A percentile compares a stretch with the other conserved stretches of the same genome.
These are phyloP conservation scores for Tylopilus felleus DNA, from an alignment of 768 basidiomycete species.

Conservation along the genomic window DNA sequence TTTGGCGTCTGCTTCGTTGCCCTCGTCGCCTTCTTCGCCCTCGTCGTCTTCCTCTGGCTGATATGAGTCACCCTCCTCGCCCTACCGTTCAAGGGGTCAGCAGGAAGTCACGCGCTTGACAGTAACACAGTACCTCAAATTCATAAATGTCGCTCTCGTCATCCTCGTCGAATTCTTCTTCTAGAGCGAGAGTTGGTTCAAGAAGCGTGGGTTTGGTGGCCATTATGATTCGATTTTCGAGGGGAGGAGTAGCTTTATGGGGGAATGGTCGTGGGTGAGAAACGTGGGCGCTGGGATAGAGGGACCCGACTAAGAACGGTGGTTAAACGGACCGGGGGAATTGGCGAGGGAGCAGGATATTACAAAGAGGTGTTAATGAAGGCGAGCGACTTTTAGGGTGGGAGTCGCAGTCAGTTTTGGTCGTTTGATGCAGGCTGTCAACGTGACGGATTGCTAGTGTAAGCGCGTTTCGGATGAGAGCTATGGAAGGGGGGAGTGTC, in stretches of 20 bases:
- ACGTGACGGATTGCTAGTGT: constrained; percentile 4
- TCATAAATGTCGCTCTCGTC: constrained; percentile 32
- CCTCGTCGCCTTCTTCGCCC: background rate
- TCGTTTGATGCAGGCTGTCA: constrained; percentile 2
- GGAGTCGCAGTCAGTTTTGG: background rate
- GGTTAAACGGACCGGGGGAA: constrained; percentile 11
- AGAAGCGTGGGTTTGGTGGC: constrained; percentile 14
- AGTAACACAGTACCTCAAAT: constrained; percentile 15
- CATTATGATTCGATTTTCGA: constrained; percentile 15
- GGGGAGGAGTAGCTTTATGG: background rate
- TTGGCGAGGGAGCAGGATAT: background rate
- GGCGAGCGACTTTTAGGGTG: no score
- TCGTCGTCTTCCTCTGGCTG: constrained; percentile 19
- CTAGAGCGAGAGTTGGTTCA: constrained; percentile 2
- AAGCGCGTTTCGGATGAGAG: constrained; percentile 6
- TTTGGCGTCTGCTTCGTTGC: background rate
- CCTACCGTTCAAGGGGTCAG: constrained; percentile 9
- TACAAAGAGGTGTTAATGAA: background rate
- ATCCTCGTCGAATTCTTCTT: constrained; percentile 13
- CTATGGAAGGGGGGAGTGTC: background rate
- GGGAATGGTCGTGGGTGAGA: constrained; percentile 5
- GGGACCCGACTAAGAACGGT: constrained; percentile 2
- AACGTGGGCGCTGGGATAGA: constrained; percentile 1
- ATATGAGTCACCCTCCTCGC: constrained; percentile 12
- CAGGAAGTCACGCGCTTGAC: background rate